phyloP scores from a whole-genome alignment of 371 early-diverging fungal genomes.

The Globomyces sp. region DNA sequence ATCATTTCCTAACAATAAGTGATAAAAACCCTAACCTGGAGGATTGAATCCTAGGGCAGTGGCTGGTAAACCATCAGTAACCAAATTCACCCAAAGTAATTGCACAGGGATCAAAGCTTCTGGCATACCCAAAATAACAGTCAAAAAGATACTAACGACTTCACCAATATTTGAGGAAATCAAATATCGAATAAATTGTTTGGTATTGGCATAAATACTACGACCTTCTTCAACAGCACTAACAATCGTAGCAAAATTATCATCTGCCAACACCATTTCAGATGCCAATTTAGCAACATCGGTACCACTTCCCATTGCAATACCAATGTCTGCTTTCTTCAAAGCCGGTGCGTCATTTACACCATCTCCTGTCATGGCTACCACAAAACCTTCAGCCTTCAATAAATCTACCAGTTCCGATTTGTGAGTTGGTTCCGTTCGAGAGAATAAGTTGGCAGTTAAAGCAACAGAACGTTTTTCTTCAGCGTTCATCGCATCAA shows the following conservation, averaged over 20 bases:
- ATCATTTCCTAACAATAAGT: conserved; percentile 60
- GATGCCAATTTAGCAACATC: conserved; percentile 97
- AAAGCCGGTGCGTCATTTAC: conserved; percentile 98
- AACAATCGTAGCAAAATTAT: conserved; percentile 97
- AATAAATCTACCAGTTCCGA: conserved; percentile 86
- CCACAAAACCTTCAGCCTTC: conserved; percentile 81
- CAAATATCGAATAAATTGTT: conserved; percentile 93
- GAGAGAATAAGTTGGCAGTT: conserved; percentile 83
- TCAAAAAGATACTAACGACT: conserved; percentile 82
- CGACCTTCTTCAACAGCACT: conserved; percentile 96
- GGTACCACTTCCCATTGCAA: conserved; percentile 98
- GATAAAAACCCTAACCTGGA: conserved; percentile 34
- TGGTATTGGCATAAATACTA: conserved; percentile 94
- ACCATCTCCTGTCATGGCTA: conserved; percentile 99
- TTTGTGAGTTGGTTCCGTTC: conserved; percentile 96
- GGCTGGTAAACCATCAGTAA: conserved; percentile 97
- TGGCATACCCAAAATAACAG: conserved; percentile 89
- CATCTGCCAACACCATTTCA: conserved; percentile 97
- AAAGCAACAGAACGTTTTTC: conserved; percentile 73
- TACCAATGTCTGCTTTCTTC: conserved; percentile 96
- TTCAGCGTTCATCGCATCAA: conserved; percentile 70
- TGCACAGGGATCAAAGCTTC: conserved; percentile 97
- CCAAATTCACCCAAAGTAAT: conserved; percentile 96
- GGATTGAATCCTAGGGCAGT: conserved; percentile 97
- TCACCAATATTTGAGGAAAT: conserved; percentile 89